Evolutionary conservation across 1,139 yeast genomes (phyloP).

Genomic region (Saccharomycopsis hybrid): DNA sequence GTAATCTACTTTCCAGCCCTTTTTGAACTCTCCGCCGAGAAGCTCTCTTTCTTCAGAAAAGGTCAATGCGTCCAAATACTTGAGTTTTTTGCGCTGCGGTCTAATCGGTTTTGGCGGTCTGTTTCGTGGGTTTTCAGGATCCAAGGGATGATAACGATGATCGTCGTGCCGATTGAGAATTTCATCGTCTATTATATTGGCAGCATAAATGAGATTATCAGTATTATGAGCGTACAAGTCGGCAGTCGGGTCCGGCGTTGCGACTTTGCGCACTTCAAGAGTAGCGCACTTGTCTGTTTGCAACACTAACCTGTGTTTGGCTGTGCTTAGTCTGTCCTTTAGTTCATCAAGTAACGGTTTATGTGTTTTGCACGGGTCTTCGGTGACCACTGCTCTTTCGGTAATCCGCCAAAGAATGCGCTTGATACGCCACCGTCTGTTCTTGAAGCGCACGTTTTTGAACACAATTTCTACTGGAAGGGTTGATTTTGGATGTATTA

Average conservation of each 20-base stretch:
- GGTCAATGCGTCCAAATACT: neutral
- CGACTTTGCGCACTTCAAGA: constrained; percentile 3
- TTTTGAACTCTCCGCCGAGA: constrained; percentile 9
- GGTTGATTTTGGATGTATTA: constrained; percentile 3
- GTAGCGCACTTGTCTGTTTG: constrained; percentile 8
- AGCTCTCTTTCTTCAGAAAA: constrained; percentile 5
- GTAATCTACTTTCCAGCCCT: constrained; percentile 16
- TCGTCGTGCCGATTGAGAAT: neutral
- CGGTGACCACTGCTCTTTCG: constrained; percentile 6
- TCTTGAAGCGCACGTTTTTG: constrained; percentile 4
- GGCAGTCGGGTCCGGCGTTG: neutral
- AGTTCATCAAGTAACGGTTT: constrained; percentile 4
- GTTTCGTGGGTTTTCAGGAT: constrained; percentile 11
- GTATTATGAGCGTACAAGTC: neutral
- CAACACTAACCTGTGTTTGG: constrained; percentile 6
- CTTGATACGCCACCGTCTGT: constrained; percentile 4
- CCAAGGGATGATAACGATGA: constrained; percentile 9
- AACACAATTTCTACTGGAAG: constrained; percentile 10
- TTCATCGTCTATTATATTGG: constrained; percentile 8
- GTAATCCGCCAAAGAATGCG: constrained; percentile 5
- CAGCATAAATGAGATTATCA: constrained; percentile 1
- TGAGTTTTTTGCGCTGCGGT: neutral
- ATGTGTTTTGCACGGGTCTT: constrained; percentile 13
- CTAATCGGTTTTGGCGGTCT: neutral
- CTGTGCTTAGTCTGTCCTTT: constrained; percentile 5